Evolutionary conservation across 2,329 filamentous ascomycete species (phyloP), one percentile per base, ranked within the genome.

Genomic region (Stenocarpella maydis): DNA sequence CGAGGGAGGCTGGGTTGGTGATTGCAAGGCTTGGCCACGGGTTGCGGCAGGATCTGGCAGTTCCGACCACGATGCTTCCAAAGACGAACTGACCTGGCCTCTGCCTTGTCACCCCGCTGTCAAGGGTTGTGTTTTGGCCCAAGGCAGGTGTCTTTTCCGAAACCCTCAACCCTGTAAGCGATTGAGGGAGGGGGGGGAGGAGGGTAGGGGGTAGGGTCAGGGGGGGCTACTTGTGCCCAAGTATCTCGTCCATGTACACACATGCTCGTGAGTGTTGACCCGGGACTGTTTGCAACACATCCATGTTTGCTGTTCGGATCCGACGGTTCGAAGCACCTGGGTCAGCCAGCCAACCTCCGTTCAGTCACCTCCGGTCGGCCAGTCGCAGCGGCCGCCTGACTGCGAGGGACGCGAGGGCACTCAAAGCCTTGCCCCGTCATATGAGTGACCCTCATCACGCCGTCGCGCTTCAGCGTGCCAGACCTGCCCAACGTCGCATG

Each of bases 141-240:
- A 49, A 63, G 55, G 58, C 58, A 63, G 58, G 58, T 49, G 41
- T 63, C n/a, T 21, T 28, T 63, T 63, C 58, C 58, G 58, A 63
- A 63, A 63, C 43, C 28, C 43, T 31, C 58, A 63, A 49, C 58
- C 58, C 58, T 63, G 58, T 19, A 24, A 14, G 4, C 43, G 17
- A n/a, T 24, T 26, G 5, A 1, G 10, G 31, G 31, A 8, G 8
- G 31, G 31, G 8, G 34, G 34, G 34, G 34, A 12, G 34, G 34
- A 37, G 34, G 34, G 34, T 5, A 37, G 34, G 34, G 34, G 34
- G 9, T 5, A 37, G 5, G 34, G 34, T 5, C 2, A 10, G 10
- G 2, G 2, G 34, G 9, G 34, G 34, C 2, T 37, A 37, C 34
- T 37, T 12, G 34, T 37, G 34, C 12, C 14, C 15, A 9, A n/a